phyloP scores from a whole-genome alignment of 257 asterid genomes.

The Solanum pennellii region DNA sequence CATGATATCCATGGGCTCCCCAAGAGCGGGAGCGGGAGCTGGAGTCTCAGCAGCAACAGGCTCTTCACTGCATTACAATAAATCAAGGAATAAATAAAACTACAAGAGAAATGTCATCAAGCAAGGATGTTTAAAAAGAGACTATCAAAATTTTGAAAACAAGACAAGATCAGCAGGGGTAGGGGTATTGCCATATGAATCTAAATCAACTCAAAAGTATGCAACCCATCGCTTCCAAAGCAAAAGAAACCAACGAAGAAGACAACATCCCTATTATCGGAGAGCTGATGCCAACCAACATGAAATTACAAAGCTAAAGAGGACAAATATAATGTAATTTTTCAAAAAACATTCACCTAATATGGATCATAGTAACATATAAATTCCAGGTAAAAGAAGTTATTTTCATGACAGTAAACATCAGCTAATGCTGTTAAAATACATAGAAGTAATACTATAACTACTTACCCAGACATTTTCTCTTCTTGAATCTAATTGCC shows the following conservation, averaged over 20 bases:
- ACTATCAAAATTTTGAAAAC: neutral
- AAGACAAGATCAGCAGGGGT: neutral
- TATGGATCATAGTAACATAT: neutral
- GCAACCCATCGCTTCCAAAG: neutral
- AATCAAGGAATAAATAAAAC: neutral
- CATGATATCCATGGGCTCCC: slow-evolving; percentile 58
- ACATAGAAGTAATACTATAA: neutral
- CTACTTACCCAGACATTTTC: neutral
- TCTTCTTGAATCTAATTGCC: neutral
- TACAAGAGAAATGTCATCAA: neutral
- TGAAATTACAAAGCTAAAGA: neutral
- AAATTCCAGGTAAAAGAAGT: neutral
- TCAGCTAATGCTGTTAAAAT: neutral
- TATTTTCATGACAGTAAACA: neutral
- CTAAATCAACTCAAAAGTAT: neutral
- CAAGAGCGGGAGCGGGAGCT: slow-evolving; percentile 28
- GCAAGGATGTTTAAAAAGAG: neutral
- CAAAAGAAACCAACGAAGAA: neutral
- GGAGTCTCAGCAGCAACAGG: slow-evolving; percentile 25
- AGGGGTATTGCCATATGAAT: neutral
- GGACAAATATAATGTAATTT: neutral
- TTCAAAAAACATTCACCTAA: neutral
- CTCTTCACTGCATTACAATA: slow-evolving; percentile 23
- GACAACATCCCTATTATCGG: neutral
- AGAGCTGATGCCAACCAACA: neutral